Conservation (phyloP, 495 filamentous ascomycete species). For the Apiosordaria backusii region DNA sequence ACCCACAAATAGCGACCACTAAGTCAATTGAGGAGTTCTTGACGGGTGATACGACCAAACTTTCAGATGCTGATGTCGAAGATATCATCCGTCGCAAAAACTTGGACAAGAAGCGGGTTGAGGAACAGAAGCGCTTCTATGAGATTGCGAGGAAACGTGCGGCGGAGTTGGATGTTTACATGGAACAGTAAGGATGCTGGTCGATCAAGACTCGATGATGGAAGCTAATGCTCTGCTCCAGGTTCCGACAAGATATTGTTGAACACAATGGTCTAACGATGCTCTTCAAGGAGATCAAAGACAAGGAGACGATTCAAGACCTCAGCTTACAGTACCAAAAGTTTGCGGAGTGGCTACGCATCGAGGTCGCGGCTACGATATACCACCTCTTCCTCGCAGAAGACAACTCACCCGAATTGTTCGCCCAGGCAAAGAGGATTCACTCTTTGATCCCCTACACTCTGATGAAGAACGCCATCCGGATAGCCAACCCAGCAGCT, state of each 20-base stretch:
- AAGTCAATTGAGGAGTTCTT: slow-evolving; percentile 81
- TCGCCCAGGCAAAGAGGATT: slow-evolving; percentile 88
- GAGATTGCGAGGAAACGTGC: slow-evolving; percentile 90
- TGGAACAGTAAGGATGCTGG: slow-evolving; percentile 74
- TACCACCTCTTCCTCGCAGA: slow-evolving; percentile 98
- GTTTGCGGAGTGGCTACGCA: slow-evolving; percentile 96
- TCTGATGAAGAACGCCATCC: slow-evolving; percentile 91
- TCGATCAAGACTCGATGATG: not conserved
- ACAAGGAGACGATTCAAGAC: slow-evolving; percentile 80
- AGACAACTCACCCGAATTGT: slow-evolving; percentile 93
- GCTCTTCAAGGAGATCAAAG: slow-evolving; percentile 86
- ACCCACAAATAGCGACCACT: slow-evolving; percentile 75
- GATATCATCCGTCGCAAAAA: slow-evolving; percentile 76
- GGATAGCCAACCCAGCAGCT: slow-evolving; percentile 90
- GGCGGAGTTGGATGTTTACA: slow-evolving; percentile 90
- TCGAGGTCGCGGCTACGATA: slow-evolving; percentile 93
- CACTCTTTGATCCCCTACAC: slow-evolving; percentile 92
- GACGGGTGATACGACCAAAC: slow-evolving; percentile 59
- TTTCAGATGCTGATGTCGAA: slow-evolving; percentile 75
- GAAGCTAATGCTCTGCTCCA: slow-evolving; percentile 15
- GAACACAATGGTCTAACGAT: slow-evolving; percentile 80
- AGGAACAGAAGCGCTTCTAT: slow-evolving; percentile 91
- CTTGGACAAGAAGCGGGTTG: slow-evolving; percentile 81
- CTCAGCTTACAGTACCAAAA: slow-evolving; percentile 94
- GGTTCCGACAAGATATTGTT: slow-evolving; percentile 57